phyloP scores from a whole-genome alignment of 2,329 filamentous ascomycete species.

The Colletotrichum sp. region DNA sequence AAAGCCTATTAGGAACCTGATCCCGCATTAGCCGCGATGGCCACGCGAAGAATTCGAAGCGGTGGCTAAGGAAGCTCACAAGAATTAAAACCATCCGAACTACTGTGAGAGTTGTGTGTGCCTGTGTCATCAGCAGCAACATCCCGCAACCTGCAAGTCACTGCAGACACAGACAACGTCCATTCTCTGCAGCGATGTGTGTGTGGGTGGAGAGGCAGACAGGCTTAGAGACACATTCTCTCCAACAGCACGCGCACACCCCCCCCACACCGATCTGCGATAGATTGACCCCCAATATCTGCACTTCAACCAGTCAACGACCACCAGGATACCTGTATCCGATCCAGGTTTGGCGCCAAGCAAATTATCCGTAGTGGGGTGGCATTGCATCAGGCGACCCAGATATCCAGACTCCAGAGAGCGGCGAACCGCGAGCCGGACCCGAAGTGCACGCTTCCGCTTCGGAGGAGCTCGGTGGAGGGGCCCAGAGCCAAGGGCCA shows the following conservation, averaged over 20 bases:
- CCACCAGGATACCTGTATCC: background rate
- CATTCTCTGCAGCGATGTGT: background rate
- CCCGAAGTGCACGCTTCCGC: slow-evolving; percentile 3
- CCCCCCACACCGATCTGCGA: background rate
- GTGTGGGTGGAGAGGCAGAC: background rate
- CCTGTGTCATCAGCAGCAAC: slow-evolving; percentile 4
- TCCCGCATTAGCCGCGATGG: slow-evolving; percentile 7
- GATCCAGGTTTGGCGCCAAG: slow-evolving; percentile 10
- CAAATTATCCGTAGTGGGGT: slow-evolving; percentile 18
- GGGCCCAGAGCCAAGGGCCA: background rate
- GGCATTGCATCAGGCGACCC: slow-evolving; percentile 6
- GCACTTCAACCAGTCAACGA: background rate
- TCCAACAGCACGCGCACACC: background rate
- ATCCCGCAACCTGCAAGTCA: slow-evolving; percentile 15
- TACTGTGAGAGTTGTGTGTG: background rate
- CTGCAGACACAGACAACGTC: background rate
- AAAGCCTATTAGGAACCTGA: background rate
- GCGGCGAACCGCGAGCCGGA: slow-evolving; percentile 1
- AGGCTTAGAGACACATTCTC: background rate
- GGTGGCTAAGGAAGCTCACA: background rate
- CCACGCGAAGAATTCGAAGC: background rate
- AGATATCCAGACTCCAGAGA: background rate
- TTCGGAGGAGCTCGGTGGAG: slow-evolving; percentile 7
- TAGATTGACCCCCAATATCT: background rate
- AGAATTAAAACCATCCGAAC: slow-evolving; percentile 12